These are phyloP conservation scores for Dothideomycetidae sp. DNA, from an alignment of 2,329 filamentous ascomycete genomes.

Conservation along the genomic window DNA sequence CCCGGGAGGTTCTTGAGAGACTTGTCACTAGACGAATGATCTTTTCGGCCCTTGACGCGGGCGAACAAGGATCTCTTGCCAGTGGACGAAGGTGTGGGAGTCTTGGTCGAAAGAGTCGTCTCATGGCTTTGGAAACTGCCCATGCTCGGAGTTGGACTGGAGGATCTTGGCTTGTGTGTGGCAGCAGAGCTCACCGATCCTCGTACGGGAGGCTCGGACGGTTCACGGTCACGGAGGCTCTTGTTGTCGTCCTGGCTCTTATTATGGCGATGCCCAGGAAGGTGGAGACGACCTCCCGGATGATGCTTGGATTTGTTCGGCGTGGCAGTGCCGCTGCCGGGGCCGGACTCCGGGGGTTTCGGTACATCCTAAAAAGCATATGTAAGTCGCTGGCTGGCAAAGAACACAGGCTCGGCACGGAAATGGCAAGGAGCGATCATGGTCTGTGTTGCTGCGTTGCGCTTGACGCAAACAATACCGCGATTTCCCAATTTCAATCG, in stretches of 20 bases:
- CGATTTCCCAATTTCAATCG: no score
- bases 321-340: constrained; percentile 16
- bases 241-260: constrained; percentile 45
- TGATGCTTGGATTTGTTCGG: constrained; percentile 14
- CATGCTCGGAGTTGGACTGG: constrained; percentile 69
- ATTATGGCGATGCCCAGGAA: constrained; percentile 56
- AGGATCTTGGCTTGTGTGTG: constrained; percentile 46
- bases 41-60: constrained; percentile 37
- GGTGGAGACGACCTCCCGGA: constrained; percentile 44
- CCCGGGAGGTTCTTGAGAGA: constrained; percentile 27
- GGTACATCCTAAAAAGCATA: constrained; percentile 14
- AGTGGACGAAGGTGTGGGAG: constrained; percentile 41
- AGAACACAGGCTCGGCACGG: no score
- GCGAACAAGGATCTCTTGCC: constrained; percentile 39
- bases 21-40: constrained; percentile 25
- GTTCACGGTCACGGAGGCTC: constrained; percentile 13
- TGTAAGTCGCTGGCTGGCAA: no score
- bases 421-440: no score
- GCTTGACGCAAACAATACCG: not conserved
- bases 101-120: constrained; percentile 28
- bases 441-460: no score
- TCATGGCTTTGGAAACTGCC: constrained; percentile 45
- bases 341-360: constrained; percentile 18
- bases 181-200: constrained; percentile 34
- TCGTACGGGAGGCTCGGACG: constrained; percentile 21